A percentile compares a stretch with the other conserved stretches of the same genome.
phyloP scores from a whole-genome alignment of 306 rosid species.

The Pachyrhizus erosus region DNA sequence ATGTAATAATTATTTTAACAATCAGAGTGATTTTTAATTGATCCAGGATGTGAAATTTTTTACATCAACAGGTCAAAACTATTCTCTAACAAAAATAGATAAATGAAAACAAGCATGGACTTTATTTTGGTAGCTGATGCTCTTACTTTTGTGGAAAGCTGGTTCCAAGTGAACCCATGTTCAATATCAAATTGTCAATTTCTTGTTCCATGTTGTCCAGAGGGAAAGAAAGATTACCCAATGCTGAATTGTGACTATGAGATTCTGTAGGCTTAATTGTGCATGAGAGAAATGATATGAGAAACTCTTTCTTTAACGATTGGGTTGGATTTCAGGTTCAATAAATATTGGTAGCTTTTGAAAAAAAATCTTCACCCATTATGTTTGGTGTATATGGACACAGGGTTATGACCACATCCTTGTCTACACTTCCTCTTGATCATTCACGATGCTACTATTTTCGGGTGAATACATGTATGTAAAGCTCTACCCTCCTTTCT shows the following conservation, averaged over 20 bases:
- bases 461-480: background rate
- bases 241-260: too few species aligned
- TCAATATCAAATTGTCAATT: conserved; percentile 55
- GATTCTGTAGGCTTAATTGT: too few species aligned
- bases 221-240: too few species aligned
- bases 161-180: conserved; percentile 73
- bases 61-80: background rate
- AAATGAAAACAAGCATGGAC: background rate
- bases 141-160: conserved; percentile 73
- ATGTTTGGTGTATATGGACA: conserved; percentile 40
- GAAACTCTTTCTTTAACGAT: conserved; percentile 39
- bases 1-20: background rate
- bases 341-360: conserved; percentile 55
- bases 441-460: conserved; percentile 47
- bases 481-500: background rate
- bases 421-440: conserved; percentile 63
- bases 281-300: conserved; percentile 26
- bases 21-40: too few species aligned
- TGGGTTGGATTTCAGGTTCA: conserved; percentile 49
- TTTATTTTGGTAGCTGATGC: background rate
- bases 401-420: conserved; percentile 50
- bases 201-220: conserved; percentile 58
- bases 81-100: background rate
- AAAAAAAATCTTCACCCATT: conserved; percentile 38
- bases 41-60: too few species aligned